Base-by-base conservation (phyloP, 768 basidiomycete genomes). In the Gloeostereum incarnatum region DNA sequence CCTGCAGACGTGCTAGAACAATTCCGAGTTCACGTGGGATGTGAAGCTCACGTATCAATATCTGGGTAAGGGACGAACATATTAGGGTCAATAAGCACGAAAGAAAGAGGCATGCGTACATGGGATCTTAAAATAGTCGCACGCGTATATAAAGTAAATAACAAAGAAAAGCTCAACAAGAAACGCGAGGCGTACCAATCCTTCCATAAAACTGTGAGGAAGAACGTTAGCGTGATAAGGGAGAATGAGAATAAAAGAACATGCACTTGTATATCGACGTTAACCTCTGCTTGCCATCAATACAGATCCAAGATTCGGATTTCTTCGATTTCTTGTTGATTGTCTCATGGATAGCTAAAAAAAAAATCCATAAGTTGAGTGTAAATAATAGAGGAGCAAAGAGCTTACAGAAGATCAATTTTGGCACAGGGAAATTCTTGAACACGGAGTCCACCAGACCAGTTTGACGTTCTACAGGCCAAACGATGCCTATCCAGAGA, bases 261-360 rank as follows among this genome's bases (percentile, higher is more conserved):
- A 41, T 48, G 13, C 27, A 81, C 80, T 67, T 64, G 44, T 67
- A 63, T 18, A 83, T 72, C 0, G 81, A 81, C 0, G 82, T 81
- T 43, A 83, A 51, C 22, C 81, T 64, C 45, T 83, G 81, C 50
- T 83, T 83, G 13, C 81, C 81, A 45, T 83, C 82, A 10, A 81
- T 79, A 42, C 80, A 82, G 0, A 64, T 63, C n/a, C n/a, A n/a
- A 16, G n/a, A 30, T 30, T 13, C 29, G 29, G 13, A 13, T 30
- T 70, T 64, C 14, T 49, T 47, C 57, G 5, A 69, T 64, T 23
- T 66, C 71, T 76, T 32, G 6, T 41, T 31, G 20, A n/a, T n/a
- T n/a, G n/a, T n/a, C n/a, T n/a, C n/a, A n/a, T n/a, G n/a, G n/a
- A n/a, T n/a, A n/a, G n/a, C n/a, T n/a, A n/a, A n/a, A n/a, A n/a